phyloP scores from a whole-genome alignment of 2,329 filamentous ascomycete species.

The Aspergillus sp. region DNA sequence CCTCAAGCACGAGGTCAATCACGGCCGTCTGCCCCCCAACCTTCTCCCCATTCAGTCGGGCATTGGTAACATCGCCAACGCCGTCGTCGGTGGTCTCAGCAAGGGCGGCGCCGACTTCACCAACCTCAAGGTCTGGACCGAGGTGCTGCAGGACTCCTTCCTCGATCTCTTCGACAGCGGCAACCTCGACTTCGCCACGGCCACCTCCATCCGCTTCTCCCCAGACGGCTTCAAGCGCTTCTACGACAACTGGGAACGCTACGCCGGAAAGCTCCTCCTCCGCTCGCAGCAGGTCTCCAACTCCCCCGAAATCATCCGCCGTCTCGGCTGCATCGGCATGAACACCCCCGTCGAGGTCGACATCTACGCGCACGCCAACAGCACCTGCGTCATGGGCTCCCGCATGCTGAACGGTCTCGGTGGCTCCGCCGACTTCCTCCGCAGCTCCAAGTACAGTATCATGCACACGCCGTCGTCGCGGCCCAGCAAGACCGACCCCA shows the following conservation, averaged over 20 bases:
- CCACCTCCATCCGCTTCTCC: conserved; percentile 86
- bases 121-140: conserved; percentile 89
- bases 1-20: conserved; percentile 79
- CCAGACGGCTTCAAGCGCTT: conserved; percentile 89
- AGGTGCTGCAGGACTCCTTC: conserved; percentile 90
- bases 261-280: conserved; percentile 78
- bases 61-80: conserved; percentile 92
- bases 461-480: conserved; percentile 88
- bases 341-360: conserved; percentile 93
- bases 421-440: conserved; percentile 78
- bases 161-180: conserved; percentile 88
- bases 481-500: conserved; percentile 77
- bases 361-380: conserved; percentile 92
- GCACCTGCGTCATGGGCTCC: conserved; percentile 82
- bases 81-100: conserved; percentile 79
- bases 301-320: conserved; percentile 84
- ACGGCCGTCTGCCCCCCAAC: conserved; percentile 72
- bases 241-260: conserved; percentile 80
- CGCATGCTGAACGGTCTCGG: conserved; percentile 86
- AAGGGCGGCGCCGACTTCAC: conserved; percentile 73
- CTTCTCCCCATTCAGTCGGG: conserved; percentile 81
- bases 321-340: conserved; percentile 87
- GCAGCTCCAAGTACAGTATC: conserved; percentile 78
- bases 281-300: conserved; percentile 88
- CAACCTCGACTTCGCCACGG: conserved; percentile 83